Conservation (phyloP, 306 rosid species). For the Castanea mollissima region DNA sequence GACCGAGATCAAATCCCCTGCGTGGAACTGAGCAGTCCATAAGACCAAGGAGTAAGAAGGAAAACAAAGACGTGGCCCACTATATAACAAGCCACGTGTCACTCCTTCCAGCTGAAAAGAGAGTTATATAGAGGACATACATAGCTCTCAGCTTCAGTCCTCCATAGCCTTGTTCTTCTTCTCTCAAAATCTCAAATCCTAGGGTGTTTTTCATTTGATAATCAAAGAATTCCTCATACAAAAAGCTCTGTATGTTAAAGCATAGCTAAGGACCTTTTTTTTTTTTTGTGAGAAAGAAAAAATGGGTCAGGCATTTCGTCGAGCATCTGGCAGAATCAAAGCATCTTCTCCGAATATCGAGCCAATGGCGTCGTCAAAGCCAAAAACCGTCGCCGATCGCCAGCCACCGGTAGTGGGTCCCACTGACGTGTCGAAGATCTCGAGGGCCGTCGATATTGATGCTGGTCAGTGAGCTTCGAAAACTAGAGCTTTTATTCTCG, state of each 20-base stretch:
- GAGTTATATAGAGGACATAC: too few species aligned
- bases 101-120: neutral
- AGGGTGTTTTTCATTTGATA: neutral
- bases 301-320: constrained; percentile 99
- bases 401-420: constrained; percentile 44
- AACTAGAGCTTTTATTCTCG: too few species aligned
- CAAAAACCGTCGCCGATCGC: constrained; percentile 43
- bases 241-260: neutral
- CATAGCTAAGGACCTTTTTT: neutral
- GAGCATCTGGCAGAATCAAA: constrained; percentile 78
- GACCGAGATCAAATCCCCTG: too few species aligned
- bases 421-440: constrained; percentile 31
- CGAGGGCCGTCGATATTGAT: constrained; percentile 30
- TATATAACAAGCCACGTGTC: neutral
- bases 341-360: constrained; percentile 41
- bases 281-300: neutral
- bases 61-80: neutral
- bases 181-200: neutral
- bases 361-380: constrained; percentile 42
- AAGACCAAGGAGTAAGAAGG: neutral
- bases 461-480: constrained; percentile 35
- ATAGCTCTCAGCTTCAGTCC: neutral
- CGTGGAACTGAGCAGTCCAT: too few species aligned
- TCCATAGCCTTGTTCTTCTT: neutral
- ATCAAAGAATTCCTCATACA: neutral